phyloP scores from a whole-genome alignment of 2,329 filamentous ascomycete genomes.

The Penicillium sp. region DNA sequence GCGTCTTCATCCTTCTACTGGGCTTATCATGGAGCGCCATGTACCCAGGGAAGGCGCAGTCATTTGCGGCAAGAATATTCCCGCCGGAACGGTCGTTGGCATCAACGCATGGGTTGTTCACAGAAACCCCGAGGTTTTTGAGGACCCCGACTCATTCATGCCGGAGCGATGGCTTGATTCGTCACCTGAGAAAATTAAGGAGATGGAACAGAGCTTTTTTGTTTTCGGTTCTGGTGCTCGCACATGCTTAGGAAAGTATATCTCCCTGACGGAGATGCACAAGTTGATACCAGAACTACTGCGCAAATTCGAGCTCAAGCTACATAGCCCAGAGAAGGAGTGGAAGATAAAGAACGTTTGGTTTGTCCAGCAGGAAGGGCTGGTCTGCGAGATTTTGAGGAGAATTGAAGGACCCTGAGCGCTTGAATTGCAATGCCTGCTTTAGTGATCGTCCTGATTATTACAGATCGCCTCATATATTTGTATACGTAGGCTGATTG shows the following conservation, averaged over 20 bases:
- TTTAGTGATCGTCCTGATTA: too few species aligned
- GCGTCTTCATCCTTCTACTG: slow-evolving; percentile 40
- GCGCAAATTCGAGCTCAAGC: slow-evolving; percentile 21
- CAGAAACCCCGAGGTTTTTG: slow-evolving; percentile 43
- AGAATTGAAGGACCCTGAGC: background rate
- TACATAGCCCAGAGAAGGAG: slow-evolving; percentile 8
- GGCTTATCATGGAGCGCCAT: slow-evolving; percentile 38
- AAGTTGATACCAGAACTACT: slow-evolving; percentile 36
- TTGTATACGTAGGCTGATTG: too few species aligned
- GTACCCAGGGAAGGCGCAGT: slow-evolving; percentile 33
- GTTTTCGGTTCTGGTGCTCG: slow-evolving; percentile 35
- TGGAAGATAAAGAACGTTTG: slow-evolving; percentile 21
- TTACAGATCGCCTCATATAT: too few species aligned
- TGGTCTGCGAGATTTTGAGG: slow-evolving; percentile 4
- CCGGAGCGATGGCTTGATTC: slow-evolving; percentile 52
- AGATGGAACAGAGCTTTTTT: slow-evolving; percentile 36
- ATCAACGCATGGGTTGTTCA: slow-evolving; percentile 51
- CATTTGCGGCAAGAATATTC: slow-evolving; percentile 37
- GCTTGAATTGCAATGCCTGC: background rate
- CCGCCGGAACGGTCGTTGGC: slow-evolving; percentile 45
- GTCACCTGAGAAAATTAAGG: slow-evolving; percentile 23
- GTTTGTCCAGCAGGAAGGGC: slow-evolving; percentile 25
- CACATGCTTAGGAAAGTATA: slow-evolving; percentile 37
- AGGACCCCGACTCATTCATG: slow-evolving; percentile 43
- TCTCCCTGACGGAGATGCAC: slow-evolving; percentile 37